phyloP scores from a whole-genome alignment of 805 yeast genomes.

The Nakazawaea pomicola region DNA sequence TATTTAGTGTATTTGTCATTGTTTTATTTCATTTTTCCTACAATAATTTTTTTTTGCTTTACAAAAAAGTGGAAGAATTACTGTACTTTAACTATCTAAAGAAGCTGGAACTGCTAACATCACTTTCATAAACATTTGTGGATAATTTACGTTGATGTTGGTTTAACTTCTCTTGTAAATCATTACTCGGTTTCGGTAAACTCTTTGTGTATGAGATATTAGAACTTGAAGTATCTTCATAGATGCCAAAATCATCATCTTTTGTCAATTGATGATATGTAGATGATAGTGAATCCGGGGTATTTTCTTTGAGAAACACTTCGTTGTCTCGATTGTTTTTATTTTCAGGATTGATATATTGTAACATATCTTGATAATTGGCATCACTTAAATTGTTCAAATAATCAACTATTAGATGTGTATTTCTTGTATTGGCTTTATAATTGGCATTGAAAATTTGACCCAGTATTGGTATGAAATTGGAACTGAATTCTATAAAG shows the following conservation, averaged over 20 bases:
- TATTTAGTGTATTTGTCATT: background rate
- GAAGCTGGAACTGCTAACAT: background rate
- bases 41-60: background rate
- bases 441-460: slow-evolving; percentile 35
- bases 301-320: background rate
- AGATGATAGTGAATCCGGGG: too few relatives aligned
- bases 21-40: background rate
- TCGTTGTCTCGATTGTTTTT: background rate
- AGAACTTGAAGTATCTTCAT: background rate
- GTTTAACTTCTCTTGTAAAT: background rate
- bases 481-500: slow-evolving; percentile 32
- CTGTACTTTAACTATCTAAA: slow-evolving; percentile 1
- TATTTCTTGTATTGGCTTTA: slow-evolving; percentile 38
- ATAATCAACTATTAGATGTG: slow-evolving; percentile 32
- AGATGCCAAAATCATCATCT: background rate
- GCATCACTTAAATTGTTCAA: slow-evolving; percentile 20
- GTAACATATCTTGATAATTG: background rate
- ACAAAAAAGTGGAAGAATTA: background rate
- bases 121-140: background rate
- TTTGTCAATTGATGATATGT: background rate
- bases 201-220: background rate
- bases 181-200: background rate
- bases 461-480: slow-evolving; percentile 38
- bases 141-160: background rate
- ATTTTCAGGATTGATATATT: slow-evolving; percentile 1